Conservation (phyloP, 345 rosid species). For the Dimocarpus longan region DNA sequence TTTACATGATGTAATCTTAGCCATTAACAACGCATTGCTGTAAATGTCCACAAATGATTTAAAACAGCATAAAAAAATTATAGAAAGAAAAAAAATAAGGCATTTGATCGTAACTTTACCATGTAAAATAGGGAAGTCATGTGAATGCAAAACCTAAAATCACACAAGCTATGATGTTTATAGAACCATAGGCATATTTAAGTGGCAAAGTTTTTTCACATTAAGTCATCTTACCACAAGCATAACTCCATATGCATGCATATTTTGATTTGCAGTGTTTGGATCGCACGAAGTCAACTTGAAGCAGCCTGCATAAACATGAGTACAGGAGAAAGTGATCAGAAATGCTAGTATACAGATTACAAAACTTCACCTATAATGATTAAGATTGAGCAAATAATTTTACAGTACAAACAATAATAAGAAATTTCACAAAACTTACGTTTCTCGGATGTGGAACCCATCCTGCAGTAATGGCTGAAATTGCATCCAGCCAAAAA, state of each 20-base stretch:
- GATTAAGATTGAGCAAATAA: neutral
- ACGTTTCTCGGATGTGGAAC: slow-evolving; percentile 80
- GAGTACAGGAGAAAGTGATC: slow-evolving; percentile 20
- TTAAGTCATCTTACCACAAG: slow-evolving; percentile 62
- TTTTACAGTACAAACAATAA: neutral
- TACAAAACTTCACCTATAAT: neutral
- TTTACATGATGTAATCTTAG: neutral
- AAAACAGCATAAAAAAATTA: neutral
- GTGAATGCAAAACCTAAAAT: slow-evolving; percentile 16
- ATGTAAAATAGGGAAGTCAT: neutral
- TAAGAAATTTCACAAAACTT: slow-evolving; percentile 28
- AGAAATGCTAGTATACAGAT: neutral
- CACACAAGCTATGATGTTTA: neutral
- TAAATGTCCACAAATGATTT: neutral
- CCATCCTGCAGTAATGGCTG: slow-evolving; percentile 86
- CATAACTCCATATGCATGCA: slow-evolving; percentile 82
- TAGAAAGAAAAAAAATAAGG: neutral
- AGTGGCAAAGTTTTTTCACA: neutral
- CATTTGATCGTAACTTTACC: neutral
- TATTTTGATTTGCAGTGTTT: slow-evolving; percentile 67
- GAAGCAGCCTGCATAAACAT: slow-evolving; percentile 71
- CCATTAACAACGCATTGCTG: neutral
- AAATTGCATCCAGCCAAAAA: slow-evolving; percentile 14
- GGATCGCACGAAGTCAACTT: slow-evolving; percentile 75
- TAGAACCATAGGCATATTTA: neutral